These are phyloP conservation scores for Pseudomonodictys pantanalensis DNA, from an alignment of 495 filamentous ascomycete species.

Conservation along the genomic window DNA sequence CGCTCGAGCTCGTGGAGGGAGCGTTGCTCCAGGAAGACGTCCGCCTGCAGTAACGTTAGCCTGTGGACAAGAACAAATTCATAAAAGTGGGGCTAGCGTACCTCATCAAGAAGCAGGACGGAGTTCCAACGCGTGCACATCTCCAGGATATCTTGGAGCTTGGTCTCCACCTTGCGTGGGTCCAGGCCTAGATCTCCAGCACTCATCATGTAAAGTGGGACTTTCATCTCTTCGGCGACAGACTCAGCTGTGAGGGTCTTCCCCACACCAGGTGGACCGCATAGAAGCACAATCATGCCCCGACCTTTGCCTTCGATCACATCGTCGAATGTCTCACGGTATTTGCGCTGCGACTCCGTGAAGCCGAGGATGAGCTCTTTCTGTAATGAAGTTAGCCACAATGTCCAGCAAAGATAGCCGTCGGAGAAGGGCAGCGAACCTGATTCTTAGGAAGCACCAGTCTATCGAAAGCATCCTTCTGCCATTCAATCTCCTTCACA, in stretches of 20 bases:
- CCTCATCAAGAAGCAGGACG: slow-evolving; percentile 60
- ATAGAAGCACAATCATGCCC: slow-evolving; percentile 43
- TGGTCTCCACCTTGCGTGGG: slow-evolving; percentile 38
- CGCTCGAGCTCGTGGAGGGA: slow-evolving; percentile 42
- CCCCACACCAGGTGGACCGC: slow-evolving; percentile 43
- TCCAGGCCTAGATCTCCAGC: slow-evolving; percentile 43
- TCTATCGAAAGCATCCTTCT: slow-evolving; percentile 45
- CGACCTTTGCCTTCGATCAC: slow-evolving; percentile 53
- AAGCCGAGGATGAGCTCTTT: slow-evolving; percentile 55
- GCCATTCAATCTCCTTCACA: slow-evolving; percentile 46
- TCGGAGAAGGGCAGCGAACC: too few species aligned
- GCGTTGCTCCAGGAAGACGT: slow-evolving; percentile 60
- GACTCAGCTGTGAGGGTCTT: slow-evolving; percentile 45
- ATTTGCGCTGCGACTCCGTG: slow-evolving; percentile 47
- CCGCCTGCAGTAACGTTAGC: too few species aligned
- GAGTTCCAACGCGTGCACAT: slow-evolving; percentile 46
- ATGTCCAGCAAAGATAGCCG: too few species aligned
- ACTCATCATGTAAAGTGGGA: slow-evolving; percentile 44
- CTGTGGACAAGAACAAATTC: too few species aligned
- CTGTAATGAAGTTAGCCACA: too few species aligned
- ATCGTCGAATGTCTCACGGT: slow-evolving; percentile 50
- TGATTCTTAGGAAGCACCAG: slow-evolving; percentile 46
- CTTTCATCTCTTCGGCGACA: slow-evolving; percentile 43
- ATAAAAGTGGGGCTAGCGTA: too few species aligned
- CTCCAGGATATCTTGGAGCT: slow-evolving; percentile 43